Conservation (phyloP, 441 rosid genomes). For the Croton setiger region DNA sequence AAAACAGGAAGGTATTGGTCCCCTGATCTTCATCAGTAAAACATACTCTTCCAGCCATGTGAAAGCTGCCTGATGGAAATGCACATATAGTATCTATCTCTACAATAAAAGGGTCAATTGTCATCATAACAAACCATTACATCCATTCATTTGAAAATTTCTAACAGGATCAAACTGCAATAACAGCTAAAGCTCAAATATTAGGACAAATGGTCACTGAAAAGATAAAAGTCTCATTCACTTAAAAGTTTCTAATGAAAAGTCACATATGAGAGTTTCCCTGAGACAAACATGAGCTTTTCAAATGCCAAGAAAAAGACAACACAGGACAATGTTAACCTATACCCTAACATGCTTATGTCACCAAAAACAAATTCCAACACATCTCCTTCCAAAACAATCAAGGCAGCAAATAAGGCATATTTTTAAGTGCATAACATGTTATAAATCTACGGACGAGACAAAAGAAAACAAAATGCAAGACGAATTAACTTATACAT, state of each 20-base stretch:
- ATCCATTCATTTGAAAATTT: not conserved
- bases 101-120: not conserved
- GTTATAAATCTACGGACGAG: not conserved
- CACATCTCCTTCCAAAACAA: not conserved
- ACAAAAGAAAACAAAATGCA: not conserved
- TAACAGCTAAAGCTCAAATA: not conserved
- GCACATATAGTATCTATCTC: not conserved
- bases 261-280: not conserved
- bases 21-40: not conserved
- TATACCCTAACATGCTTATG: not conserved
- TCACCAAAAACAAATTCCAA: not conserved
- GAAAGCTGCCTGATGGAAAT: not conserved
- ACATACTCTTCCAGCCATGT: not conserved
- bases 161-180: not conserved
- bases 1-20: not conserved
- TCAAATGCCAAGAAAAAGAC: not conserved
- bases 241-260: not conserved
- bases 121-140: not conserved
- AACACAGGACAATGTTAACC: not conserved
- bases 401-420: not conserved
- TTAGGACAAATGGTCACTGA: not conserved
- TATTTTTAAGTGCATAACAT: not conserved
- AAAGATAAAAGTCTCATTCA: not conserved
- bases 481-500: too few species aligned
- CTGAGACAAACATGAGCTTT: not conserved